Evolutionary conservation across 192 early-diverging fungal species (phyloP).

Genomic region (Linderina pennispora): DNA sequence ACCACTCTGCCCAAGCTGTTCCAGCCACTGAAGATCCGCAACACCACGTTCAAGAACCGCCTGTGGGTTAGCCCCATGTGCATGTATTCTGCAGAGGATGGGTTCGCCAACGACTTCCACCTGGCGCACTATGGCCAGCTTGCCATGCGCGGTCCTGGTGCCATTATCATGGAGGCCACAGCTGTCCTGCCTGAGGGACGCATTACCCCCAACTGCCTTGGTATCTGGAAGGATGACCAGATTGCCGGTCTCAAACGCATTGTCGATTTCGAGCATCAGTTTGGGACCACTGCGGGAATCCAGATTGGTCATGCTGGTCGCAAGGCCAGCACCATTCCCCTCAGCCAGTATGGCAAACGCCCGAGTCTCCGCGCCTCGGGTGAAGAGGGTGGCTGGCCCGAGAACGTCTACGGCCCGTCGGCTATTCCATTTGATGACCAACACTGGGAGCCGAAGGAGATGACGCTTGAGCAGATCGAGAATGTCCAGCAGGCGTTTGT

Average conservation of each 20-base stretch:
- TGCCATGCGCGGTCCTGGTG: constrained; percentile 71
- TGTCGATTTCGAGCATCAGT: constrained; percentile 57
- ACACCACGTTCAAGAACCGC: constrained; percentile 68
- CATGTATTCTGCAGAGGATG: constrained; percentile 64
- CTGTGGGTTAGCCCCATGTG: constrained; percentile 79
- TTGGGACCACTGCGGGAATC: constrained; percentile 56
- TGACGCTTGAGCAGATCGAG: constrained; percentile 66
- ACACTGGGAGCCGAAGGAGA: constrained; percentile 29
- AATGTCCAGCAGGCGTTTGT: constrained; percentile 56
- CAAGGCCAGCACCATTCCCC: constrained; percentile 51
- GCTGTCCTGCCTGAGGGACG: constrained; percentile 70
- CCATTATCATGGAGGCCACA: constrained; percentile 74
- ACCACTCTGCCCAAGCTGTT: constrained; percentile 49
- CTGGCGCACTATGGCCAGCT: constrained; percentile 57
- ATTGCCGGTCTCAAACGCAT: constrained; percentile 46
- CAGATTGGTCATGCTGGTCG: constrained; percentile 83
- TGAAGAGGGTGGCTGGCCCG: constrained; percentile 60
- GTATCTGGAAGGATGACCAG: constrained; percentile 74
- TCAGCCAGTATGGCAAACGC: constrained; percentile 9
- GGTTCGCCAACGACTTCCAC: constrained; percentile 61
- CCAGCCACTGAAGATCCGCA: constrained; percentile 60
- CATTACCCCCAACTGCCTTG: constrained; percentile 68
- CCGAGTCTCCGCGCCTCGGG: constrained; percentile 12
- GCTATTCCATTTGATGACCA: constrained; percentile 42
- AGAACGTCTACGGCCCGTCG: constrained; percentile 62